Percentiles rank a stretch among this genome's conserved stretches.
Evolutionary conservation across 1,284 basidiomycete genomes (phyloP).

Genomic region (Leucoagaricus sp.): DNA sequence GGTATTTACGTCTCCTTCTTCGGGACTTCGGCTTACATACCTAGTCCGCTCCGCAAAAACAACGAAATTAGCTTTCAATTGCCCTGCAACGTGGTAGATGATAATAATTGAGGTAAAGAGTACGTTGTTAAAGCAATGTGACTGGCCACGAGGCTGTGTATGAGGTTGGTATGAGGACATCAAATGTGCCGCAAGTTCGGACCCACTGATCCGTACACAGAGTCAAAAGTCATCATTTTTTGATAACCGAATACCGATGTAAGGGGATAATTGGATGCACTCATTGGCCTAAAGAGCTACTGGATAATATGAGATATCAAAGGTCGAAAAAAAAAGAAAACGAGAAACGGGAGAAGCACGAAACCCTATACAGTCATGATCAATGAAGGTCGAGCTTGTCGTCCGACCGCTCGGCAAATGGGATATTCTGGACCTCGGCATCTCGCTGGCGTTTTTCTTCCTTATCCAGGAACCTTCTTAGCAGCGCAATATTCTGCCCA

Average conservation of each 20-base stretch:
- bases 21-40: not conserved
- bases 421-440: constrained; percentile 58
- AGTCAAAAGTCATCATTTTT: not conserved
- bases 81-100: not conserved
- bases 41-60: not conserved
- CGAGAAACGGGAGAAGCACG: not conserved
- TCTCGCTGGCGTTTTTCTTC: constrained; percentile 57
- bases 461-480: constrained; percentile 69
- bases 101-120: not conserved
- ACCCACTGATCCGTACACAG: not conserved
- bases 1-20: not conserved
- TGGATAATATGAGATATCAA: not conserved
- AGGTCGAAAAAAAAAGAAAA: not conserved
- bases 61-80: not conserved
- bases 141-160: too few relatives aligned
- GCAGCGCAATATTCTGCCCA: constrained; percentile 64
- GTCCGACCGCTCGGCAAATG: constrained; percentile 58
- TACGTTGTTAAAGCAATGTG: too few relatives aligned
- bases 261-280: too few relatives aligned
- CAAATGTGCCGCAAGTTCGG: not conserved
- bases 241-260: not conserved
- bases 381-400: constrained; percentile 62
- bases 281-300: too few relatives aligned
- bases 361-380: not conserved
- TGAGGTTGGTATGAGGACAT: too few relatives aligned